Evolutionary conservation across 176 grass and related monocot genomes (phyloP).

Genomic region (Musa schizocarpa): DNA sequence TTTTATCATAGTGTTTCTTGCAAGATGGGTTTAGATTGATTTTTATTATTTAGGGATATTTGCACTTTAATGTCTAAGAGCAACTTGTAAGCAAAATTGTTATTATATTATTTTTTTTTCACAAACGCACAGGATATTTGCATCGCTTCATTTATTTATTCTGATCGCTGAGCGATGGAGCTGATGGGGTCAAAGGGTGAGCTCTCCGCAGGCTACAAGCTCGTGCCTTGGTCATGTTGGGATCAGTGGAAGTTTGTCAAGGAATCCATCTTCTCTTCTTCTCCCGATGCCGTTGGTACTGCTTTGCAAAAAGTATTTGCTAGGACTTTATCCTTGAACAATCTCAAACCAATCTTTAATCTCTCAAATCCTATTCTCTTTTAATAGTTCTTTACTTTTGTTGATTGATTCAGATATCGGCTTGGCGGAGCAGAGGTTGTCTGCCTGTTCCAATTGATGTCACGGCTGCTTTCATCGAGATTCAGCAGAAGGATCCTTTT

Average conservation of each 20-base stretch:
- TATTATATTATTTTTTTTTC: too few relatives aligned
- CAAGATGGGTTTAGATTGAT: too few relatives aligned
- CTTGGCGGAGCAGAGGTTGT: slow-evolving; percentile 76
- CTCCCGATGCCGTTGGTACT: slow-evolving; percentile 23
- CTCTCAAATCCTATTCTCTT: neutral
- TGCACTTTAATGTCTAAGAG: too few relatives aligned
- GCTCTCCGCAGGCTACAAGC: slow-evolving; percentile 54
- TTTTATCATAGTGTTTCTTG: too few relatives aligned
- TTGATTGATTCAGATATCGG: slow-evolving; percentile 42
- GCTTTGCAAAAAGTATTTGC: slow-evolving; percentile 52
- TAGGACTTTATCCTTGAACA: neutral
- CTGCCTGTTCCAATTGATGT: slow-evolving; percentile 66
- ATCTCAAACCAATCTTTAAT: neutral
- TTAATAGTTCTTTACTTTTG: neutral
- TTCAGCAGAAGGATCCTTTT: slow-evolving; percentile 78
- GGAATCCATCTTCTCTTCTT: slow-evolving; percentile 62
- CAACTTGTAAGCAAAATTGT: too few relatives aligned
- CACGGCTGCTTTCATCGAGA: slow-evolving; percentile 65
- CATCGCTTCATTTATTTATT: neutral
- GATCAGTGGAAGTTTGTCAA: slow-evolving; percentile 69
- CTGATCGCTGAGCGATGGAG: neutral
- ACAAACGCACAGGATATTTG: neutral
- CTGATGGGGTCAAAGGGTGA: neutral
- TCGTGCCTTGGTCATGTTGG: slow-evolving; percentile 94
- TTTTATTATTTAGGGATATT: too few relatives aligned